phyloP scores from a whole-genome alignment of 169 alveolate species.

The Plasmodium yoelii region DNA sequence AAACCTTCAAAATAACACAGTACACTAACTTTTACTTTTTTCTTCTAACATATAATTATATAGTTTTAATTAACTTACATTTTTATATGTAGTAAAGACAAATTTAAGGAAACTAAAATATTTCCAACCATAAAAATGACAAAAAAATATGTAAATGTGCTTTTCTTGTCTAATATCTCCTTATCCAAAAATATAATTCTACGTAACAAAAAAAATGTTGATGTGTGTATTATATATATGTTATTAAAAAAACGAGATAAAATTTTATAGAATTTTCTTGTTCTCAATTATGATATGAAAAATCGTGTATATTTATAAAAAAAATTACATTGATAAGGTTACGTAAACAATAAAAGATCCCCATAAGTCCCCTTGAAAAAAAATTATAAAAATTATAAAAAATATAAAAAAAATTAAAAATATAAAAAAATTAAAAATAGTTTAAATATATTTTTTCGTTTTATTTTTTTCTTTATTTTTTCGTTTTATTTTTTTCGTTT shows the following conservation, averaged over 20 bases:
- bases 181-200: slow-evolving; percentile 65
- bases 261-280: neutral
- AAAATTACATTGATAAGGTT: slow-evolving; percentile 56
- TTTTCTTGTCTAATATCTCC: slow-evolving; percentile 48
- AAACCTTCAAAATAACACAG: no score
- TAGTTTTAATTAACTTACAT: slow-evolving; percentile 15
- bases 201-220: neutral
- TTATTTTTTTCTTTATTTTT: neutral
- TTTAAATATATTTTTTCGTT: neutral
- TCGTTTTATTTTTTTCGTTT: neutral
- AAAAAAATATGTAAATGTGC: slow-evolving; percentile 56
- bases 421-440: neutral
- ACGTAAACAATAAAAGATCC: slow-evolving; percentile 71
- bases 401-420: slow-evolving; percentile 16
- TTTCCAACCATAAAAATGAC: slow-evolving; percentile 51
- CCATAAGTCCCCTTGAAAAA: slow-evolving; percentile 72
- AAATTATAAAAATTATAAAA: slow-evolving; percentile 10
- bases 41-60: no score
- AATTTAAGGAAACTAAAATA: slow-evolving; percentile 60
- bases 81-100: slow-evolving; percentile 62
- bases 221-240: neutral
- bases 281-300: neutral
- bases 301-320: neutral
- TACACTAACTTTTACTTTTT: no score
- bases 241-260: neutral